Evolutionary conservation across 2,329 filamentous ascomycete species (phyloP).

Genomic region (Diaporthe destruens): DNA sequence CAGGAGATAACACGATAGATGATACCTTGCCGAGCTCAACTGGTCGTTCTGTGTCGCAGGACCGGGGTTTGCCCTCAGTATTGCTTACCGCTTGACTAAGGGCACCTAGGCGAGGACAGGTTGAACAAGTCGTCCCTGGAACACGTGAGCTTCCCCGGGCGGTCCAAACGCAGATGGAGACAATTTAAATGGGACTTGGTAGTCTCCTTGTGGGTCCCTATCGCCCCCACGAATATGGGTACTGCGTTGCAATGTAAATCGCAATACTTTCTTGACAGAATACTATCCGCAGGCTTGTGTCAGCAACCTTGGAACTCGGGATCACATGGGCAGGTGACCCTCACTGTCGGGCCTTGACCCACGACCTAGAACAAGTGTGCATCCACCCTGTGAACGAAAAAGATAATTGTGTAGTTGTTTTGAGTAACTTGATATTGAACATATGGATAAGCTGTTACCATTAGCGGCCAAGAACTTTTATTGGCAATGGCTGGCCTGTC

Average conservation of each 20-base stretch:
- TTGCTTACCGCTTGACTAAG: neutral
- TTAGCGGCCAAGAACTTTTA: no score
- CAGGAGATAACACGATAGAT: no score
- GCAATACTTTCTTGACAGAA: neutral
- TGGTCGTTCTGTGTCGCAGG: neutral
- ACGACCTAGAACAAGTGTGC: no score
- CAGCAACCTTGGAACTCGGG: neutral
- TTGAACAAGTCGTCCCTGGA: neutral
- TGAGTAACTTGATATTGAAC: no score
- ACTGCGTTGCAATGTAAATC: conserved; percentile 1
- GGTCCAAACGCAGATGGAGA: neutral
- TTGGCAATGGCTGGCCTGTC: no score
- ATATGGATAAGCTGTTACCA: no score
- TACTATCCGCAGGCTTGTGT: neutral
- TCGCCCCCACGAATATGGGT: neutral
- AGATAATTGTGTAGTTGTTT: no score
- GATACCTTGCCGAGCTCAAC: neutral
- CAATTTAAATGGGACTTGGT: neutral
- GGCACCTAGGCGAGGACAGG: no score
- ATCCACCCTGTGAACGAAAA: no score
- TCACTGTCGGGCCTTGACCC: neutral
- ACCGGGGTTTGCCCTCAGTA: neutral
- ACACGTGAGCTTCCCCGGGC: neutral
- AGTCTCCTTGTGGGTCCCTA: neutral
- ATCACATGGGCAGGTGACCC: neutral